phyloP scores from a whole-genome alignment of 306 rosid species.

The Dalbergia cochinchinensis region DNA sequence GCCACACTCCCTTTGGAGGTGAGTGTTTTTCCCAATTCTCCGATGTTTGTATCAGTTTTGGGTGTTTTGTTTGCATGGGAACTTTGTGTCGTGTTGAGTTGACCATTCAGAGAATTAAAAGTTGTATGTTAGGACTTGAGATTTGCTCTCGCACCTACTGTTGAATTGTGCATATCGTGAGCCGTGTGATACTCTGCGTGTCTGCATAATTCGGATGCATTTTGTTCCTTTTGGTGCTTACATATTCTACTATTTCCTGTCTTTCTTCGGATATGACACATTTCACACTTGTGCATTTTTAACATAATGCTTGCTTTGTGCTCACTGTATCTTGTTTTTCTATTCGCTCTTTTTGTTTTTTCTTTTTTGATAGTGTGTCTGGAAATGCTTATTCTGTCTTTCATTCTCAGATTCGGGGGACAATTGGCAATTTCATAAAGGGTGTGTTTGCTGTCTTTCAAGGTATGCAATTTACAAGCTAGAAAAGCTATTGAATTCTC shows the following conservation, averaged over 20 bases:
- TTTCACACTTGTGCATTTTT: neutral
- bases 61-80: neutral
- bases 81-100: neutral
- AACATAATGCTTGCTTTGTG: neutral
- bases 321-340: neutral
- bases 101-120: slow-evolving; percentile 2
- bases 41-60: slow-evolving; percentile 8
- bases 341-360: neutral
- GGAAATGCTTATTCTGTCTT: slow-evolving; percentile 43
- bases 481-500: slow-evolving; percentile 8
- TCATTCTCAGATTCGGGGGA: slow-evolving; percentile 68
- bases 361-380: neutral
- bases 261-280: neutral
- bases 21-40: slow-evolving; percentile 34
- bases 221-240: slow-evolving; percentile 15
- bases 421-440: slow-evolving; percentile 71
- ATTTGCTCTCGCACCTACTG: slow-evolving; percentile 1
- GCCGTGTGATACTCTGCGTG: neutral
- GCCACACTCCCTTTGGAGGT: slow-evolving; percentile 95
- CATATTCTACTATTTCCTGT: neutral
- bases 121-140: neutral
- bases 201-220: slow-evolving; percentile 11
- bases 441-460: slow-evolving; percentile 83
- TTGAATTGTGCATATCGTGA: slow-evolving; percentile 1
- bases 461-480: slow-evolving; percentile 60